phyloP scores from a whole-genome alignment of 257 asterid species.

The Penstemon barbatus region DNA sequence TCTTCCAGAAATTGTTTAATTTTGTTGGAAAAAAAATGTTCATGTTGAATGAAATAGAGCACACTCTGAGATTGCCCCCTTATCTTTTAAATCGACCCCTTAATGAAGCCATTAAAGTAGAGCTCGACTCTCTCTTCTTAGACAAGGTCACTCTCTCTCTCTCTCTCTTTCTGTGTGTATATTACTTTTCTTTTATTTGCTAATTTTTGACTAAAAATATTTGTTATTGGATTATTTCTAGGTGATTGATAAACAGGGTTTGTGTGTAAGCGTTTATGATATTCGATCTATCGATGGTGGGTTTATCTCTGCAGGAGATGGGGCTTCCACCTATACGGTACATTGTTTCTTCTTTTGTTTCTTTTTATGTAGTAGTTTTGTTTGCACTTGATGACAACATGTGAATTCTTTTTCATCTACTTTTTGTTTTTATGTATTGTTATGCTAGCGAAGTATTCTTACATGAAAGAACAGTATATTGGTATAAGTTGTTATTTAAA shows the following conservation, averaged over 20 bases:
- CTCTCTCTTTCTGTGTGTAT: background rate
- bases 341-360: background rate
- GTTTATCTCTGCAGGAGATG: slow-evolving; percentile 67
- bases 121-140: slow-evolving; percentile 65
- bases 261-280: slow-evolving; percentile 72
- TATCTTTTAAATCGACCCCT: slow-evolving; percentile 58
- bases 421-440: no score
- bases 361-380: background rate
- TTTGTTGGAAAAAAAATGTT: slow-evolving; percentile 45
- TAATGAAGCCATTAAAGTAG: slow-evolving; percentile 70
- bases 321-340: slow-evolving; percentile 92
- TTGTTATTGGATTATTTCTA: slow-evolving; percentile 24
- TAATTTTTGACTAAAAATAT: slow-evolving; percentile 2
- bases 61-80: slow-evolving; percentile 60
- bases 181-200: background rate
- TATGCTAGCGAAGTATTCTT: no score
- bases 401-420: background rate
- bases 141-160: slow-evolving; percentile 55
- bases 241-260: slow-evolving; percentile 73
- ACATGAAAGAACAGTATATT: no score
- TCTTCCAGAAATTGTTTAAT: no score
- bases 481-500: no score
- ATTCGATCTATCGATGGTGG: slow-evolving; percentile 77
- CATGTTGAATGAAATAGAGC: slow-evolving; percentile 72
- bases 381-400: background rate